phyloP scores from a whole-genome alignment of 163 green algal genomes.

The Chlorella variabilis region DNA sequence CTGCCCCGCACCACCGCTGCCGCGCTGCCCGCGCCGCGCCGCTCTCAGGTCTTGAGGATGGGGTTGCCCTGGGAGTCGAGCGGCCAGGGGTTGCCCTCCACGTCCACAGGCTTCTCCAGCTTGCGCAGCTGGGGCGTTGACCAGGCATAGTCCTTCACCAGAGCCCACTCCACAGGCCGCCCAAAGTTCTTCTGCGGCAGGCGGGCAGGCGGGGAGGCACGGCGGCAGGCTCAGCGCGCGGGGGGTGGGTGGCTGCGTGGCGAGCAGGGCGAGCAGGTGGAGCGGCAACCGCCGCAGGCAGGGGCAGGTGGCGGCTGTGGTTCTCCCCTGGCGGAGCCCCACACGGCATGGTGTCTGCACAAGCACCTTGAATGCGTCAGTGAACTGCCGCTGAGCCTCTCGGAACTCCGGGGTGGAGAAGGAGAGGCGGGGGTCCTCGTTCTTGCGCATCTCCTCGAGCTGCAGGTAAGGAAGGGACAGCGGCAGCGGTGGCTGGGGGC shows the following conservation, averaged over 20 bases:
- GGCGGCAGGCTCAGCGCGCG: too few species aligned
- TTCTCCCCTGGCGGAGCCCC: too few species aligned
- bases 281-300: too few species aligned
- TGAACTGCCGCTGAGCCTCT: conserved; percentile 91
- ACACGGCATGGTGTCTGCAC: too few species aligned
- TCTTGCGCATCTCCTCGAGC: conserved; percentile 86
- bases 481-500: not conserved
- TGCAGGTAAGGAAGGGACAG: conserved; percentile 47
- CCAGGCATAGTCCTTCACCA: conserved; percentile 91
- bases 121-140: conserved; percentile 82
- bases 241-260: too few species aligned
- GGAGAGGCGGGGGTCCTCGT: conserved; percentile 90
- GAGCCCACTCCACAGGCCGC: conserved; percentile 87
- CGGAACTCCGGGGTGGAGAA: conserved; percentile 98
- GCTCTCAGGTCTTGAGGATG: conserved; percentile 19
- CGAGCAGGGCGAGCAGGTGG: too few species aligned
- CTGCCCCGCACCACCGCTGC: too few species aligned
- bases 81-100: conserved; percentile 57
- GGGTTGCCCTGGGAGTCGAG: conserved; percentile 45
- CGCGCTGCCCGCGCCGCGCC: too few species aligned
- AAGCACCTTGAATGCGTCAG: conserved; percentile 90
- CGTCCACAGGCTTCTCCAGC: conserved; percentile 69
- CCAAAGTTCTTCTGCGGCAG: conserved; percentile 90
- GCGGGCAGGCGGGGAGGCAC: not conserved
- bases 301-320: too few species aligned